Evolutionary conservation across 441 rosid species (phyloP).

Genomic region (Arabidopsis lyrata): DNA sequence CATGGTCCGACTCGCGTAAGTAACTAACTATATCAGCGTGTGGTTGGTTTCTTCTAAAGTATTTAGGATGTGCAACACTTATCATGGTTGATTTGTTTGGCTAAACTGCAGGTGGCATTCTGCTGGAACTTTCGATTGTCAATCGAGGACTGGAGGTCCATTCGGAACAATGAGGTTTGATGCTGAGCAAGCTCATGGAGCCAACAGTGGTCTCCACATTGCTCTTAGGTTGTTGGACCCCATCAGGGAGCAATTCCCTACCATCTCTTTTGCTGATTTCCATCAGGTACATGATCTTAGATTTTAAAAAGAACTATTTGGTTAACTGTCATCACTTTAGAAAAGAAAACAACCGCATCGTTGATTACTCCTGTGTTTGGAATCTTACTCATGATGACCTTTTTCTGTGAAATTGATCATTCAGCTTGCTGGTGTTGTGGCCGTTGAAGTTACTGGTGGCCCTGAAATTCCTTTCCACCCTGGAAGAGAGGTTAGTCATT

Average conservation of each 20-base stretch:
- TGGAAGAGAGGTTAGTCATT: conserved; percentile 80
- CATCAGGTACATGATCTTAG: conserved; percentile 74
- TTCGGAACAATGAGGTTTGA: conserved; percentile 83
- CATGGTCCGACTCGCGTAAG: conserved; percentile 95
- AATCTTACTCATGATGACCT: neutral
- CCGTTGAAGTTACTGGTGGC: conserved; percentile 90
- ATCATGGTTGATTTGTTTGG: conserved; percentile 2
- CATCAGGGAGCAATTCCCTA: conserved; percentile 82
- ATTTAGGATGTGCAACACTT: neutral
- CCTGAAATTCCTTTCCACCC: conserved; percentile 97
- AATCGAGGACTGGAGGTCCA: conserved; percentile 87
- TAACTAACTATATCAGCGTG: neutral
- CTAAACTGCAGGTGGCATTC: conserved; percentile 83
- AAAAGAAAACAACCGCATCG: too few species aligned
- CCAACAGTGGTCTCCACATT: conserved; percentile 84
- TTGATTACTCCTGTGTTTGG: neutral
- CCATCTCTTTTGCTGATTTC: conserved; percentile 72
- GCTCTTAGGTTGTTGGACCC: conserved; percentile 85
- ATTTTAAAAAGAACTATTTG: too few species aligned
- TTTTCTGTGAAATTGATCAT: neutral
- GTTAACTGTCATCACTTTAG: too few species aligned
- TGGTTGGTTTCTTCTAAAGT: neutral
- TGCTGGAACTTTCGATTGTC: conserved; percentile 87
- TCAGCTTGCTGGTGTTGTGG: conserved; percentile 96
- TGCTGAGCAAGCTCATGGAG: conserved; percentile 77